Evolutionary conservation across 192 early-diverging fungal genomes (phyloP), one percentile per base, ranked within the genome.

Genomic region (Backusella westeae): DNA sequence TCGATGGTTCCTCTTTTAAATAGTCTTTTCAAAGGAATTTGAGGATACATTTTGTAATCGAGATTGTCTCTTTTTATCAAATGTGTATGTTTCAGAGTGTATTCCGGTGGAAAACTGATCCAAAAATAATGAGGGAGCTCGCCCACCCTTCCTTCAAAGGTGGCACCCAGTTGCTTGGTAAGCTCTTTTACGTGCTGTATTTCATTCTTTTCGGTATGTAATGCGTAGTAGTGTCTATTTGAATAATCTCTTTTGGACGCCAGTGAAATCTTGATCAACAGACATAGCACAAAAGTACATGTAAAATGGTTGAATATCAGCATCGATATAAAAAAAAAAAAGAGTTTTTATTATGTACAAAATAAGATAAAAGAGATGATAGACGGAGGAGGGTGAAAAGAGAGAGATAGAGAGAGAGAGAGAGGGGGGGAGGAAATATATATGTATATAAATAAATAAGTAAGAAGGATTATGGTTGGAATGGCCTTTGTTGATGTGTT

Each of bases 51-150:
- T 6, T 29, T 69, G 9, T 49, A 46, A 41, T 63, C 42, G 49
- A 52, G 44, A 14, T 41, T 7, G 7, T 14, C 6, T 34, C n/a
- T 17, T 36, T 38, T 68, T 6, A 6, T 1, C 67, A 36, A 23
- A 68, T 26, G n/a, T 19, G 7, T 35, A 9, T 68, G 19, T 68
- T 23, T 34, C 67, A 36, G 14, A 34, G 4, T 8, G 5, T 56
- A 2, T 14, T 70, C 44, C 41, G 84, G 88, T n/a, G 82, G 78
- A 59, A 82, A 82, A n/a, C 91, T 90, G 34, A 91, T 86, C 42
- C 91, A 85, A 76, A 89, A 92, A 76, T 93, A 88, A 41, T 91
- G 78, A 0, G 38, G 8, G 26, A 96, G 76, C 71, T 91, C 88
- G 39, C 94, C 95, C 6, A 96, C 87, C 35, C 78, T 85, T 17